Evolutionary conservation across 2,329 filamentous ascomycete genomes (phyloP).

Genomic region (Xylariales sp.): DNA sequence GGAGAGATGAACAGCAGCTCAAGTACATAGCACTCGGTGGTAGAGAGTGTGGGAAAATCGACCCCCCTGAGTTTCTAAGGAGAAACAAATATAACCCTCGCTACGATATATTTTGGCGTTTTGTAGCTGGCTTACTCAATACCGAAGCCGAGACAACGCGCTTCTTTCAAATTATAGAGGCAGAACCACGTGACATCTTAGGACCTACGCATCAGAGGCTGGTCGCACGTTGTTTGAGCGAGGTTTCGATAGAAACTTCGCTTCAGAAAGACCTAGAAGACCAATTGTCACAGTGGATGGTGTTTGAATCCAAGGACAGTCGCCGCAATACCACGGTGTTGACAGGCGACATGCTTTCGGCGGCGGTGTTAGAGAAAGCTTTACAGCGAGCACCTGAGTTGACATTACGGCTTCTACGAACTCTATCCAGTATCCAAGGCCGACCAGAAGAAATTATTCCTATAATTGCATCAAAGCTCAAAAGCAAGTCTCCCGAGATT

Average conservation of each 20-base stretch:
- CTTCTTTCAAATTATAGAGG: constrained; percentile 51
- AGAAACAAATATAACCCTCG: constrained; percentile 53
- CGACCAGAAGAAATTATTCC: background rate
- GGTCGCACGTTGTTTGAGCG: constrained; percentile 54
- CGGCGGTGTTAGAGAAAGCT: background rate
- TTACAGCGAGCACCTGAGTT: background rate
- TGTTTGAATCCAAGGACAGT: background rate
- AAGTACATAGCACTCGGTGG: constrained; percentile 31
- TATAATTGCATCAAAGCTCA: no score
- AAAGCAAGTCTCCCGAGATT: no score
- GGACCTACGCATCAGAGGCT: constrained; percentile 54
- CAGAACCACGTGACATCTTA: constrained; percentile 52
- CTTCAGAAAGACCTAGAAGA: background rate
- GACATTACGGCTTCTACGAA: background rate
- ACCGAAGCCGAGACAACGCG: constrained; percentile 20
- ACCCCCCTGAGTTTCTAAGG: constrained; percentile 46
- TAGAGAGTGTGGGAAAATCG: background rate
- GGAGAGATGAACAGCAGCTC: constrained; percentile 41
- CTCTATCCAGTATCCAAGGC: background rate
- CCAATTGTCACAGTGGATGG: background rate
- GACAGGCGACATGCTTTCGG: no score
- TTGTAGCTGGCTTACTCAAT: constrained; percentile 55
- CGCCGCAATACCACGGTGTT: background rate
- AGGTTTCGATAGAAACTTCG: constrained; percentile 32
- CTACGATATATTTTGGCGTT: constrained; percentile 57